Conservation (phyloP, 2,329 filamentous ascomycete genomes). For the Stachybotrys elegans region DNA sequence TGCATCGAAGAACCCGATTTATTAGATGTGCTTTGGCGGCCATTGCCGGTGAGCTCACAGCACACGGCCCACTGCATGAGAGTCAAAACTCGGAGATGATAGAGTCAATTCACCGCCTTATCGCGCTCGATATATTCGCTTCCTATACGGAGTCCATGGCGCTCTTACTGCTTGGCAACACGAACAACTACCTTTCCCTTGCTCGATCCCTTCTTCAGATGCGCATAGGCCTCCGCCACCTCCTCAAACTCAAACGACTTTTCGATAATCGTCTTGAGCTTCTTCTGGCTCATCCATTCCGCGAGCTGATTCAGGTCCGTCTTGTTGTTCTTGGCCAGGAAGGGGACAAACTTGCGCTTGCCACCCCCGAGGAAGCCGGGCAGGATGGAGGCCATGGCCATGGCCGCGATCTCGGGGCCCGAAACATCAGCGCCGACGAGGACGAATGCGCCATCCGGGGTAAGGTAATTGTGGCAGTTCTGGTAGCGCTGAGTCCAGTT, state of each 20-base stretch:
- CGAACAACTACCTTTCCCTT: conserved; percentile 54
- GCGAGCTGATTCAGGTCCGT: conserved; percentile 46
- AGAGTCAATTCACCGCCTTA: too few species aligned
- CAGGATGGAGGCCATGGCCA: conserved; percentile 19
- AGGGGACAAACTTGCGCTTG: conserved; percentile 35
- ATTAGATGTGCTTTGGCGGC: too few species aligned
- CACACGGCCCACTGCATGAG: too few species aligned
- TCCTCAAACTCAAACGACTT: conserved; percentile 52
- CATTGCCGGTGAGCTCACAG: too few species aligned
- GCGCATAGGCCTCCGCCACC: conserved; percentile 49
- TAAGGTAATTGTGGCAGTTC: conserved; percentile 43
- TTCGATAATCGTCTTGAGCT: conserved; percentile 52
- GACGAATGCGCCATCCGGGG: conserved; percentile 41
- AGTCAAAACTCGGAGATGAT: too few species aligned
- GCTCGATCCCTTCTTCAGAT: conserved; percentile 52
- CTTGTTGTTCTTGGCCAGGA: conserved; percentile 32
- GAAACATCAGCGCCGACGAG: conserved; percentile 40
- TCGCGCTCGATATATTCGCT: too few species aligned
- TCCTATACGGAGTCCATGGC: too few species aligned
- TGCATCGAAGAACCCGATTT: too few species aligned
- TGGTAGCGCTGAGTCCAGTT: conserved; percentile 47
- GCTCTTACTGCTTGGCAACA: conserved; percentile 5
- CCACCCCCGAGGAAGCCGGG: conserved; percentile 33
- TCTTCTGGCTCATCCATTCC: conserved; percentile 52
- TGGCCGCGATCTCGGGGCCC: conserved; percentile 13